Conservation (phyloP, 345 rosid genomes). For the Lumnitzera racemosa region DNA sequence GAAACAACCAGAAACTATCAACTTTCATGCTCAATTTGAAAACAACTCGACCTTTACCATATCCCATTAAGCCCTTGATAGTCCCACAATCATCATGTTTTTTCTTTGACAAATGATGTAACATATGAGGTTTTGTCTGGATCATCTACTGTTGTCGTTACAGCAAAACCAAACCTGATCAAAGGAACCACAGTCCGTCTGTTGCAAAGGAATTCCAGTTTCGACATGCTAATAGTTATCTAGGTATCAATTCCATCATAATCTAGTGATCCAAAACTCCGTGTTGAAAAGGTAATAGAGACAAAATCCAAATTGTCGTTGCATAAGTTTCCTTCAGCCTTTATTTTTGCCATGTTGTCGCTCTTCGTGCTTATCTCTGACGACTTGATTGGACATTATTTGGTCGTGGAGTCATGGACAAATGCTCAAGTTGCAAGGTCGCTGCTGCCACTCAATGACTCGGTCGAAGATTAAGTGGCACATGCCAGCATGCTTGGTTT, state of each 20-base stretch:
- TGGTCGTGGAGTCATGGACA: no score
- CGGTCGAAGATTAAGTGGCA: no score
- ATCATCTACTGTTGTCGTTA: constrained; percentile 22
- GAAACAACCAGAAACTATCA: constrained; percentile 80
- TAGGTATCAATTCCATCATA: constrained; percentile 89
- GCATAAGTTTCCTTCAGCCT: constrained; percentile 11
- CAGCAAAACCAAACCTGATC: constrained; percentile 84
- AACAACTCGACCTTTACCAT: constrained; percentile 90
- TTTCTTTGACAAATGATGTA: constrained; percentile 38
- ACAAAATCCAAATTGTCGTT: constrained; percentile 72
- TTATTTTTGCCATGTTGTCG: no score
- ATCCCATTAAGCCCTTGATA: constrained; percentile 84
- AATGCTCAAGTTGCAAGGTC: no score
- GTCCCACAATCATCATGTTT: constrained; percentile 62
- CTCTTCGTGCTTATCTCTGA: no score
- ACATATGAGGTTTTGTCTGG: constrained; percentile 31
- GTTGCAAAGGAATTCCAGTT: constrained; percentile 89
- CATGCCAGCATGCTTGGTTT: no score
- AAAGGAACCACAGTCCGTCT: constrained; percentile 93
- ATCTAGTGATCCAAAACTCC: constrained; percentile 68
- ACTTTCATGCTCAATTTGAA: constrained; percentile 83
- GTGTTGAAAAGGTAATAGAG: constrained; percentile 65
- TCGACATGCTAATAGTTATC: constrained; percentile 97
- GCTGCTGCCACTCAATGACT: no score
- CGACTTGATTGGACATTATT: no score